Evolutionary conservation across 2,329 filamentous ascomycete species (phyloP).

Genomic region (Canariomyces notabilis): DNA sequence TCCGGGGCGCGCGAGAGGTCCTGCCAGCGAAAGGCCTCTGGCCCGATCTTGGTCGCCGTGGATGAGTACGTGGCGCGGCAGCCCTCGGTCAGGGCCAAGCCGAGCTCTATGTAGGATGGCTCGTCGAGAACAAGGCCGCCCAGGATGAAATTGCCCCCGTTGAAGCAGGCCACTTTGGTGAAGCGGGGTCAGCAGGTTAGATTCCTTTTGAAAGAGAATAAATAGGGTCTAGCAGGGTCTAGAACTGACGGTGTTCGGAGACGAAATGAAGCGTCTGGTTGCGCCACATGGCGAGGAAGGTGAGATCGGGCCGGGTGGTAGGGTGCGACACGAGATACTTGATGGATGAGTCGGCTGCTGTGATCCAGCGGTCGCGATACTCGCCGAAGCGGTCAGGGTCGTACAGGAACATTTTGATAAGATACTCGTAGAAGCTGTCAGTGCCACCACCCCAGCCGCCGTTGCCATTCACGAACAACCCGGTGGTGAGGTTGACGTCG

Average conservation of each 20-base stretch:
- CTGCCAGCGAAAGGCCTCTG: conserved; percentile 65
- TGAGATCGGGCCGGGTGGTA: conserved; percentile 60
- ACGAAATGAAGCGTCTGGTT: conserved; percentile 40
- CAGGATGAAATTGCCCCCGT: conserved; percentile 80
- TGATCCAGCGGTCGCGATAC: conserved; percentile 71
- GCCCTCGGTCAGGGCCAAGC: conserved; percentile 63
- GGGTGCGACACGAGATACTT: conserved; percentile 66
- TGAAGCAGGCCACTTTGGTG: conserved; percentile 66
- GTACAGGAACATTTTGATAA: conserved; percentile 88
- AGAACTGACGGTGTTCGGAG: conserved; percentile 46
- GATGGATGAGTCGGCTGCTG: conserved; percentile 72
- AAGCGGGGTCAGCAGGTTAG: conserved; percentile 23
- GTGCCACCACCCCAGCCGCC: conserved; percentile 75
- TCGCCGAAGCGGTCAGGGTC: conserved; percentile 56
- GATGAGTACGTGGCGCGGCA: conserved; percentile 69
- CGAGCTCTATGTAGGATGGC: conserved; percentile 66
- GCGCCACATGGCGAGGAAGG: conserved; percentile 59
- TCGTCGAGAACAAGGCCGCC: conserved; percentile 65
- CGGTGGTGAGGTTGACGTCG: conserved; percentile 58
- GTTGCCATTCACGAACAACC: conserved; percentile 58
- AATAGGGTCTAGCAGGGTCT: neutral
- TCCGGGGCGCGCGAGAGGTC: conserved; percentile 32
- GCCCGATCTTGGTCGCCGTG: conserved; percentile 70
- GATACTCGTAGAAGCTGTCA: conserved; percentile 84
- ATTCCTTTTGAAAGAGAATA: neutral